These are phyloP conservation scores for Thraustochytrium sp. DNA, from an alignment of 352 stramenopile species.

Conservation along the genomic window DNA sequence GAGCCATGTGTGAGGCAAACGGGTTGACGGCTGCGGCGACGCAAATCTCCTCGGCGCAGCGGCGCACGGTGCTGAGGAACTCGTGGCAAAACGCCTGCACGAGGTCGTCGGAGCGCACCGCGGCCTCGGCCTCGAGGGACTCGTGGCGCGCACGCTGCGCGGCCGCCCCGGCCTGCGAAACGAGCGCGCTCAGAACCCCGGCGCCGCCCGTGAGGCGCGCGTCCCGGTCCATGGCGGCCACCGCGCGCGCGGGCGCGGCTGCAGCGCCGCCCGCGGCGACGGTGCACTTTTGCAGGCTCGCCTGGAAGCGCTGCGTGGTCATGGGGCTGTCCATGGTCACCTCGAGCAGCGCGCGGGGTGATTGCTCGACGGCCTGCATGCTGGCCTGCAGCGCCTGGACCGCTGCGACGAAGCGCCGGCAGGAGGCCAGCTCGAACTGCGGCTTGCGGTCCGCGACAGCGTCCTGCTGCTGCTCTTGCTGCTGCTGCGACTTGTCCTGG, in stretches of 20 bases:
- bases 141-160: neutral
- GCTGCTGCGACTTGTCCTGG: no score
- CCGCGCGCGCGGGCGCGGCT: no score
- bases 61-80: neutral
- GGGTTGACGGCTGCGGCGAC: neutral
- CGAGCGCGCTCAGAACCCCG: neutral
- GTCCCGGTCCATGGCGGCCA: neutral
- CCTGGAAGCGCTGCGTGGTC: neutral
- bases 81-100: neutral
- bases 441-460: no score
- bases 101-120: neutral
- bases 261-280: neutral
- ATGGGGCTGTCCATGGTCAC: neutral
- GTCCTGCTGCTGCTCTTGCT: no score
- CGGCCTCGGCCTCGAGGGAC: neutral
- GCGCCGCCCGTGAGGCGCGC: neutral
- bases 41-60: neutral
- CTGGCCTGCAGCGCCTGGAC: neutral
- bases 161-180: neutral
- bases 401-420: neutral
- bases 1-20: neutral
- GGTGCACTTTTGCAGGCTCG: neutral
- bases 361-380: neutral
- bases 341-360: neutral
- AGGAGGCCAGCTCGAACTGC: neutral